A percentile compares a stretch with the other conserved stretches of the same genome.
Evolutionary conservation across 1,284 basidiomycete species (phyloP).

Genomic region (Chalciporus sp.): DNA sequence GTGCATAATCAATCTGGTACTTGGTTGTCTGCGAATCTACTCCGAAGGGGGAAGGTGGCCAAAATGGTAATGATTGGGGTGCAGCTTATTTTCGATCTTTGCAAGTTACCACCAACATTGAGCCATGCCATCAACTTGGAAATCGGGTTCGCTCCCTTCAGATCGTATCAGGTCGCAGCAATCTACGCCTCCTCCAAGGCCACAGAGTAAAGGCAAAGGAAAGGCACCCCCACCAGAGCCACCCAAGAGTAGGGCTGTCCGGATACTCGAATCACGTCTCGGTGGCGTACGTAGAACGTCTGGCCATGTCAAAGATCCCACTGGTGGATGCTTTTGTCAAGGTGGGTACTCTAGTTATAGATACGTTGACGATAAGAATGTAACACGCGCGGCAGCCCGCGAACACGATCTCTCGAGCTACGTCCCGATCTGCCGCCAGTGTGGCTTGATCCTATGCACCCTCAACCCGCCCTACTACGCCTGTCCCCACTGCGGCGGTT

Average conservation of each 20-base stretch:
- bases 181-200: slow-evolving; percentile 17
- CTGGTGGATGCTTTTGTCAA: slow-evolving; percentile 70
- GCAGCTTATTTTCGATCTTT: too few species aligned
- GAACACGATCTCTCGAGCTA: slow-evolving; percentile 57
- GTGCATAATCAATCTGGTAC: background rate
- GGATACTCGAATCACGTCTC: slow-evolving; percentile 45
- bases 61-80: too few species aligned
- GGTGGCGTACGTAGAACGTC: slow-evolving; percentile 35
- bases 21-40: too few species aligned
- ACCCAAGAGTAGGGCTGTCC: slow-evolving; percentile 48
- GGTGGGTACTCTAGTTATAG: slow-evolving; percentile 37
- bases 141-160: slow-evolving; percentile 39
- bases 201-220: slow-evolving; percentile 35
- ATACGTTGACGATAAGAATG: background rate
- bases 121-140: slow-evolving; percentile 24
- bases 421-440: slow-evolving; percentile 55
- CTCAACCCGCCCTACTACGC: slow-evolving; percentile 55
- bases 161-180: slow-evolving; percentile 45
- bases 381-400: slow-evolving; percentile 46
- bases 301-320: slow-evolving; percentile 48
- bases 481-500: slow-evolving; percentile 57
- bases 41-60: too few species aligned
- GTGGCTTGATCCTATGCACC: slow-evolving; percentile 64
- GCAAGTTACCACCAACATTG: background rate
- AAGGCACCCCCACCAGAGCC: slow-evolving; percentile 35